phyloP scores from a whole-genome alignment of 2,329 filamentous ascomycete genomes.

The Verticillium nubilum region DNA sequence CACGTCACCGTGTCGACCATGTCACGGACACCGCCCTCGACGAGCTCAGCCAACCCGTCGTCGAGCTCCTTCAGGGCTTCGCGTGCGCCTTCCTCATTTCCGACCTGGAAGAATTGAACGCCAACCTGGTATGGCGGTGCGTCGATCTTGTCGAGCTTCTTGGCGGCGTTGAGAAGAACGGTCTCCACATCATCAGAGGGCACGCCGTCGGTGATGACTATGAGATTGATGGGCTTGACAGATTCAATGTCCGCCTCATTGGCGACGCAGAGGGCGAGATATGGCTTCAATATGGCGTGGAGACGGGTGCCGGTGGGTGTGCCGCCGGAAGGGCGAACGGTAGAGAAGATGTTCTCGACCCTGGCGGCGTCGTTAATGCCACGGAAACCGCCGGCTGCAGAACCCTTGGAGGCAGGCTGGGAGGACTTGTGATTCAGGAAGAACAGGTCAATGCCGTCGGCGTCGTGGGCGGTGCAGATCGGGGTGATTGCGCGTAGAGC shows the following conservation, averaged over 20 bases:
- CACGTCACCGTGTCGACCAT: constrained; percentile 91
- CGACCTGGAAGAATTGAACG: constrained; percentile 95
- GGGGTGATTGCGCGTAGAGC: constrained; percentile 72
- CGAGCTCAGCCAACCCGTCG: constrained; percentile 58
- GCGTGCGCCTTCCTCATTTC: constrained; percentile 61
- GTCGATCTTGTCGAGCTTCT: constrained; percentile 61
- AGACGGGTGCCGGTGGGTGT: constrained; percentile 75
- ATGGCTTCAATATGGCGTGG: constrained; percentile 65
- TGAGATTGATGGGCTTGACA: constrained; percentile 80
- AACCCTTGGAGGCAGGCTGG: constrained; percentile 23
- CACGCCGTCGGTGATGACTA: constrained; percentile 85
- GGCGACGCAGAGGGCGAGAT: constrained; percentile 43
- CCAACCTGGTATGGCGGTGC: constrained; percentile 80
- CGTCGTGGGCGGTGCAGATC: constrained; percentile 74
- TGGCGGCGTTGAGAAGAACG: constrained; percentile 61
- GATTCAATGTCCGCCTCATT: constrained; percentile 33
- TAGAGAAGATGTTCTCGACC: constrained; percentile 66
- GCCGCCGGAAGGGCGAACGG: constrained; percentile 55
- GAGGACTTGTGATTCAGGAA: constrained; percentile 69
- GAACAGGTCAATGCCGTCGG: constrained; percentile 83
- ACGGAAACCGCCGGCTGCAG: constrained; percentile 50
- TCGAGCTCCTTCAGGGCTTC: constrained; percentile 67
- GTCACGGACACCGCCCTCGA: constrained; percentile 60
- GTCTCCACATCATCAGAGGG: constrained; percentile 74
- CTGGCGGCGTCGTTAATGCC: constrained; percentile 53